Conservation (phyloP, 306 rosid species). For the Cicer cuneatum region DNA sequence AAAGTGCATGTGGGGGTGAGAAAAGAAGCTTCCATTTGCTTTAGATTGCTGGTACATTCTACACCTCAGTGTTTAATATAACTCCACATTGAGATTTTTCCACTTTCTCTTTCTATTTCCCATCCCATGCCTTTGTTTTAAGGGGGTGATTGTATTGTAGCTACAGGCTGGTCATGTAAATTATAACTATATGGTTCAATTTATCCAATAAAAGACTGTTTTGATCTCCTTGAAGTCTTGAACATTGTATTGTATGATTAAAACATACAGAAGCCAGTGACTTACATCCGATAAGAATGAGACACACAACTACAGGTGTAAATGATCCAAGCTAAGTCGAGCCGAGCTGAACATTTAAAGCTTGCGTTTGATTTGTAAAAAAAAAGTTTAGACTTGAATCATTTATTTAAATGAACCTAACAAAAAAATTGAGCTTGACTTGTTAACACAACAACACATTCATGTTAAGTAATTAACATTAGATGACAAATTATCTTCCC, state of each 20-base stretch:
- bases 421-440: too few relatives aligned
- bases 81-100: constrained; percentile 31
- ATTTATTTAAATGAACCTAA: too few relatives aligned
- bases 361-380: too few relatives aligned
- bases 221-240: constrained; percentile 34
- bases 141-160: constrained; percentile 47
- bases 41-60: constrained; percentile 41
- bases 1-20: too few relatives aligned
- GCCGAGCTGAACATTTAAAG: too few relatives aligned
- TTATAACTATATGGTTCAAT: constrained; percentile 37
- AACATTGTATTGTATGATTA: constrained; percentile 13
- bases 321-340: too few relatives aligned
- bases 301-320: too few relatives aligned
- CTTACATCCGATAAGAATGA: background rate
- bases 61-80: constrained; percentile 30
- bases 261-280: background rate
- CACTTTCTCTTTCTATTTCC: constrained; percentile 33
- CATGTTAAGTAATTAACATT: constrained; percentile 18
- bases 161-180: constrained; percentile 44
- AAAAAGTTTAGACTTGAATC: too few relatives aligned
- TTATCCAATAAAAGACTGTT: constrained; percentile 46
- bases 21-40: background rate
- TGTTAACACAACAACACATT: constrained; percentile 1
- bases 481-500: constrained; percentile 6
- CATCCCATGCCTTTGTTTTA: constrained; percentile 33